Percentiles rank a stretch among this genome's conserved stretches.
phyloP scores from a whole-genome alignment of 1,284 basidiomycete genomes.

The Ustilago nuda region DNA sequence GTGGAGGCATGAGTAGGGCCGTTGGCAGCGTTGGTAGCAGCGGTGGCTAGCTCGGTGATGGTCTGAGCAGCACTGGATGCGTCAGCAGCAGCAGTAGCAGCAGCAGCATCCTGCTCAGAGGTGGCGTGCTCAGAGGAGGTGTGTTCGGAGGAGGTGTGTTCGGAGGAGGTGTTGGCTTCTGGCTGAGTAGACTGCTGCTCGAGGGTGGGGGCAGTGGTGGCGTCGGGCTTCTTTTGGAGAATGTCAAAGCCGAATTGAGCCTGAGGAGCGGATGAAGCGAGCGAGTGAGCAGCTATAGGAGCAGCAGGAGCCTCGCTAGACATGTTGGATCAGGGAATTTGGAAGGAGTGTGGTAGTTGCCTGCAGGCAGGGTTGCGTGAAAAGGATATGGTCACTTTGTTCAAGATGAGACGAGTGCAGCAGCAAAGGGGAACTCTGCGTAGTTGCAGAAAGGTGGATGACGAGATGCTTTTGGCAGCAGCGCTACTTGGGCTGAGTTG shows the following conservation, averaged over 20 bases:
- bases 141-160: neutral
- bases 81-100: slow-evolving; percentile 39
- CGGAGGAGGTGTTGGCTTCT: slow-evolving; percentile 7
- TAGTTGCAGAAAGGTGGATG: neutral
- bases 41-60: slow-evolving; percentile 44
- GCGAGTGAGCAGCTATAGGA: slow-evolving; percentile 12
- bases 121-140: slow-evolving; percentile 10
- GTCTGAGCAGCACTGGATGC: slow-evolving; percentile 47
- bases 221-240: slow-evolving; percentile 13
- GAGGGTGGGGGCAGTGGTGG: slow-evolving; percentile 5
- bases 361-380: neutral
- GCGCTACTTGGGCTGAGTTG: too few relatives aligned
- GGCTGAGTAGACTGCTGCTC: slow-evolving; percentile 15
- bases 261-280: neutral
- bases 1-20: slow-evolving; percentile 4
- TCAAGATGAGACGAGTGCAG: neutral
- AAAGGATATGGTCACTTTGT: neutral
- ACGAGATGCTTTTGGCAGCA: too few relatives aligned
- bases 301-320: slow-evolving; percentile 27
- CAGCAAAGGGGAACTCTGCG: neutral
- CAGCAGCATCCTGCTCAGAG: slow-evolving; percentile 20
- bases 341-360: neutral
- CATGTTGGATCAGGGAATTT: slow-evolving; percentile 10
- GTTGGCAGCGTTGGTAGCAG: slow-evolving; percentile 43
- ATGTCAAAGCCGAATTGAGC: slow-evolving; percentile 14